Conservation (phyloP, 257 asterid genomes). For the Salvia splendens region DNA sequence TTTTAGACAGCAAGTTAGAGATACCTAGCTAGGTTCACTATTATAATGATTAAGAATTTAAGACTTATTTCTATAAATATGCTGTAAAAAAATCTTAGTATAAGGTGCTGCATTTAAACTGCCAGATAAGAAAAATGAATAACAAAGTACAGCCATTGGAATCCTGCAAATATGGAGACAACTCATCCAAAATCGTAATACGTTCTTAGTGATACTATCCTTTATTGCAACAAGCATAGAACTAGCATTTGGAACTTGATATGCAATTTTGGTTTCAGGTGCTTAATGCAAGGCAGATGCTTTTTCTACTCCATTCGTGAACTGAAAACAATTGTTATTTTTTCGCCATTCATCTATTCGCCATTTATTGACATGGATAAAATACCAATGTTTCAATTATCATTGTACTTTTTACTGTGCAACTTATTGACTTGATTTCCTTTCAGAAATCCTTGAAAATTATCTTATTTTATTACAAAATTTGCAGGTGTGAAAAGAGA, state of each 20-base stretch:
- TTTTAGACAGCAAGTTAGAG: not conserved
- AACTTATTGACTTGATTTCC: not conserved
- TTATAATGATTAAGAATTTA: not conserved
- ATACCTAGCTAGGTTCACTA: not conserved
- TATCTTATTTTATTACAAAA: constrained; percentile 8
- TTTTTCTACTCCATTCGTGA: too few relatives aligned
- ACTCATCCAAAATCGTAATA: not conserved
- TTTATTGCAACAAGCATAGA: not conserved
- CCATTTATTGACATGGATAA: not conserved
- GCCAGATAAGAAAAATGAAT: not conserved
- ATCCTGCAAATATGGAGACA: constrained; percentile 5
- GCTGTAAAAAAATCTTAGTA: not conserved
- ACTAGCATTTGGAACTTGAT: not conserved
- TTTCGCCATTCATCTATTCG: not conserved
- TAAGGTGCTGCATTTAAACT: constrained; percentile 4
- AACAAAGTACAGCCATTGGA: not conserved
- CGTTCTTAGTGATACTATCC: not conserved
- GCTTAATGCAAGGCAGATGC: too few relatives aligned
- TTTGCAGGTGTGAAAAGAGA: constrained; percentile 48
- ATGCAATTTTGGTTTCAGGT: not conserved
- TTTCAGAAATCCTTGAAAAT: not conserved
- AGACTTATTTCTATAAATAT: not conserved
- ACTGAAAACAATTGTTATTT: too few relatives aligned
- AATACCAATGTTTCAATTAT: constrained; percentile 21
- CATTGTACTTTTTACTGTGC: constrained; percentile 17